Base-by-base conservation (phyloP, 306 rosid species). In the Corylus americana region DNA sequence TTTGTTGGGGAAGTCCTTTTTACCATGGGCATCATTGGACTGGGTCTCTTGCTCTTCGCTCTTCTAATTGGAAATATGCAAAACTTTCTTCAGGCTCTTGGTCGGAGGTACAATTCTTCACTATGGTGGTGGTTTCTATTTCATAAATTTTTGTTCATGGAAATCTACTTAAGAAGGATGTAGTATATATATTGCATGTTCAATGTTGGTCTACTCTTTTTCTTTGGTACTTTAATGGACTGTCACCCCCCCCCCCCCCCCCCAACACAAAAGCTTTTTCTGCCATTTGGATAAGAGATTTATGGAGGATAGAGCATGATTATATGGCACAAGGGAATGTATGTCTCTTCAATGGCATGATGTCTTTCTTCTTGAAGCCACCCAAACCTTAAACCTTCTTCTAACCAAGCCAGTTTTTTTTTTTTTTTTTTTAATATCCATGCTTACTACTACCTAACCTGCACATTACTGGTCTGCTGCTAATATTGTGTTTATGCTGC, bases 51-150 rank as follows among this genome's bases (percentile, higher is more conserved):
- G 87, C 97, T 92, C 78, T 90, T 93, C 50, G 95, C 97, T 44
- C 89, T 92, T 75, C 97, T 94, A 75, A 89, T 94, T 77, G 97
- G 98, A 73, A 88, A 94, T 70, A 90, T 92, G 86, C 96, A 94
- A 77, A 92, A 92, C 86, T 94, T 92, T 81, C 97, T 94, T 74
- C 98, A 90, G 81, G 89, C 91, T 74, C 98, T 94, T 74, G 98
- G 90, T 42, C 79, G 79, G 62, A 88, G 97, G 98, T 94, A 85
- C 73, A 45, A 35, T 54, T 22, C 18, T 25, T 47, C 16, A 9
- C 39, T 73, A 44, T 29, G 69, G 64, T 25, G n/a, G 16, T 37
- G 35, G 11, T 69, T 13, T 53, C 1, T 53, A 54, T 22, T 59
- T 4, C 66, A 71, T 16, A 27, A 57, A 29, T 27, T 4, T 47